These are phyloP conservation scores for Heterobasidion annosum DNA, from an alignment of 1,284 basidiomycete genomes.

Conservation along the genomic window DNA sequence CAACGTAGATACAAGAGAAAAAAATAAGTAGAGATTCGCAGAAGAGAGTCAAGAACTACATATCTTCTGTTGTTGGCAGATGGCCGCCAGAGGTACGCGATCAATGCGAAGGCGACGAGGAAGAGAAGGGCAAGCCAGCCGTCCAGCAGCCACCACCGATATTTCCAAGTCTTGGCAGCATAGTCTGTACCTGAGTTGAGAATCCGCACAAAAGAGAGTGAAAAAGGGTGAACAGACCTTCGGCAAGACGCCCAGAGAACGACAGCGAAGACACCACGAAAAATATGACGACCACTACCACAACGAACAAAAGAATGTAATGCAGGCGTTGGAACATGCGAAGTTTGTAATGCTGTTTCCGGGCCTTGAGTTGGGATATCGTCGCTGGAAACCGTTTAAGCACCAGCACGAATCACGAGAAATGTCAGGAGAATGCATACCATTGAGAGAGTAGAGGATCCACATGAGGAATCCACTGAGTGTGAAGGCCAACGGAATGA, in stretches of 20 bases:
- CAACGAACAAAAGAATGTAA: conserved; percentile 79
- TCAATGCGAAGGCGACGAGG: conserved; percentile 69
- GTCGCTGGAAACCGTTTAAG: conserved; percentile 46
- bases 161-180: conserved; percentile 87
- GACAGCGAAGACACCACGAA: conserved; percentile 90
- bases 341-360: conserved; percentile 84
- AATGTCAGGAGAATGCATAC: conserved; percentile 27
- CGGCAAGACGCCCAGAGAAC: conserved; percentile 84
- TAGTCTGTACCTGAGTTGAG: conserved; percentile 51
- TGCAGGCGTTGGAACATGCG: conserved; percentile 83
- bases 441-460: conserved; percentile 88
- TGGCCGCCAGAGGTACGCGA: conserved; percentile 92
- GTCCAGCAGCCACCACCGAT: conserved; percentile 94
- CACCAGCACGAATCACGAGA: conserved; percentile 1
- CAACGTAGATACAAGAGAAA: conserved; percentile 39
- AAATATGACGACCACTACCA: conserved; percentile 80
- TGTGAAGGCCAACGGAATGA: conserved; percentile 91
- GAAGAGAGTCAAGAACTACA: conserved; percentile 20
- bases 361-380: conserved; percentile 72
- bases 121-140: conserved; percentile 91
- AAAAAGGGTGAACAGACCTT: conserved; percentile 40
- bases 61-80: conserved; percentile 88
- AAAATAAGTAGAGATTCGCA: conserved; percentile 13
- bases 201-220: neutral
- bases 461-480: conserved; percentile 92